Conservation (phyloP, 441 rosid species). For the Sinapis alba region DNA sequence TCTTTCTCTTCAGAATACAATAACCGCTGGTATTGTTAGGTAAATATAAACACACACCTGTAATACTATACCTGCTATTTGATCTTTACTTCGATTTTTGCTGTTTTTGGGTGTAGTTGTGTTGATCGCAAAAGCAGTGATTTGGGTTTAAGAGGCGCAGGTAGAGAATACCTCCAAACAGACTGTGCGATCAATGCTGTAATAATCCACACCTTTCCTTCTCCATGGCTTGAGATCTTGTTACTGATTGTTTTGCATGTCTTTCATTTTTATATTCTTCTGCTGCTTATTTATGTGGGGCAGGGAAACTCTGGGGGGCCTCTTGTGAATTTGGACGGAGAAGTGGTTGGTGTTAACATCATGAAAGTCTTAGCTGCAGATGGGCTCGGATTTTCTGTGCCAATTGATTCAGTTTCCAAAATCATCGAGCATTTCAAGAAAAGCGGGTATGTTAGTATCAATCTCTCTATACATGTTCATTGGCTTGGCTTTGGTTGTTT, state of each 20-base stretch:
- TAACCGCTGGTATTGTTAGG: slow-evolving; percentile 95
- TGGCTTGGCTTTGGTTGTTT: not conserved
- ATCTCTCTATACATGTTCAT: not conserved
- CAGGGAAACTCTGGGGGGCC: slow-evolving; percentile 98
- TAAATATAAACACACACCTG: slow-evolving; percentile 16
- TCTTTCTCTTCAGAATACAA: slow-evolving; percentile 82
- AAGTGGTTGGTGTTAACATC: slow-evolving; percentile 82
- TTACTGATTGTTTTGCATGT: not conserved
- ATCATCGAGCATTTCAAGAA: slow-evolving; percentile 81
- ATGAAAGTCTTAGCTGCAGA: slow-evolving; percentile 85
- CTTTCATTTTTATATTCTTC: not conserved
- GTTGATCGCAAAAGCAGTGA: slow-evolving; percentile 97
- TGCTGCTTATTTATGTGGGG: slow-evolving; percentile 14
- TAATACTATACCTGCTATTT: not conserved
- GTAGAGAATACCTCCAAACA: slow-evolving; percentile 83
- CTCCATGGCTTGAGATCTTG: not conserved
- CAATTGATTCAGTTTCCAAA: slow-evolving; percentile 74
- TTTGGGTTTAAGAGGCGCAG: slow-evolving; percentile 84
- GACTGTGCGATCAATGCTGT: slow-evolving; percentile 88
- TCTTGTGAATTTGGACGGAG: slow-evolving; percentile 86
- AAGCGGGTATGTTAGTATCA: slow-evolving; percentile 58
- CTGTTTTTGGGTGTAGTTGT: slow-evolving; percentile 48
- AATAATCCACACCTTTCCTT: slow-evolving; percentile 39
- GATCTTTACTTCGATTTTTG: not conserved
- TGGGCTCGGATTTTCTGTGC: slow-evolving; percentile 79